Conservation (phyloP, 2,329 filamentous ascomycete species). For the Pestalotiopsis sp. region DNA sequence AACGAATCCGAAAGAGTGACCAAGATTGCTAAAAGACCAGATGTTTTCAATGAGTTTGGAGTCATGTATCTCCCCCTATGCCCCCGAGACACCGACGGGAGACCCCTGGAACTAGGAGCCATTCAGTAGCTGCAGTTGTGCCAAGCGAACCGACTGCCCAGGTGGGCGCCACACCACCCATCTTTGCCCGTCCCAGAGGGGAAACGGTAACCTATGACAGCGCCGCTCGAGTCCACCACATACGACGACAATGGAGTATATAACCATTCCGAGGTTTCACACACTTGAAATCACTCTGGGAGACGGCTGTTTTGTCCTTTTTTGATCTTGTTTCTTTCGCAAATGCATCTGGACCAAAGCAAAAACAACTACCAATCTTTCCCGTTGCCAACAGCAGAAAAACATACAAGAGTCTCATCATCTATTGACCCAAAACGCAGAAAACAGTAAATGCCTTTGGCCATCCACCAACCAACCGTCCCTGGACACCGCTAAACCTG, state of each 20-base stretch:
- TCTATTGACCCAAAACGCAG: neutral
- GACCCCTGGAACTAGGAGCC: neutral
- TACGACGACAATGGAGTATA: neutral
- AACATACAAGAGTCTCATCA: neutral
- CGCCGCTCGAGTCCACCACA: neutral
- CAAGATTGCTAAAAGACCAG: neutral
- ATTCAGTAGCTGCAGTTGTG: neutral
- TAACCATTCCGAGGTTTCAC: too few species aligned
- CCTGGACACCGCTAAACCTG: neutral
- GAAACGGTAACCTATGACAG: neutral
- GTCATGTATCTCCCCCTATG: neutral
- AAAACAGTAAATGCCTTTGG: neutral
- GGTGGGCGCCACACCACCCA: slow-evolving; percentile 4
- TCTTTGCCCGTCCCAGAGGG: neutral
- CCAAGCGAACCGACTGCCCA: neutral
- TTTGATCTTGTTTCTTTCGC: neutral
- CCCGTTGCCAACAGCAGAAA: neutral
- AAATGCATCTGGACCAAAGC: neutral
- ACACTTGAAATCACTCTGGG: too few species aligned
- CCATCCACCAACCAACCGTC: neutral
- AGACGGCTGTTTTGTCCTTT: too few species aligned
- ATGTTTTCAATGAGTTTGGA: neutral
- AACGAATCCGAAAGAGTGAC: neutral
- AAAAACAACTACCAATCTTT: neutral
- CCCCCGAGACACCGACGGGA: neutral